These are phyloP conservation scores for Naematelia encephala DNA, from an alignment of 768 basidiomycete genomes.

Conservation along the genomic window DNA sequence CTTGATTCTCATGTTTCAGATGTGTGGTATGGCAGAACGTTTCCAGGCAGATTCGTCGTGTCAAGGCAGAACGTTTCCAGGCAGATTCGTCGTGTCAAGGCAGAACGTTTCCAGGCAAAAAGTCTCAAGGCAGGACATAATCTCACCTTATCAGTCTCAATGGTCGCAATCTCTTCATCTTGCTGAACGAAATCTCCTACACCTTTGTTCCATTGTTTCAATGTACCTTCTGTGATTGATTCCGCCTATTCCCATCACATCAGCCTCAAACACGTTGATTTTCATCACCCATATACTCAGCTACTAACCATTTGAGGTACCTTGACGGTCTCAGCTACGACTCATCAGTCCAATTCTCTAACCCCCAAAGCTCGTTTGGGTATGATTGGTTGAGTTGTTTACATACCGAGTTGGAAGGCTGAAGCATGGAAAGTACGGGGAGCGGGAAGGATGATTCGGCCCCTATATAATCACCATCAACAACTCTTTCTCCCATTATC, in stretches of 20 bases:
- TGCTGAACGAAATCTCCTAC: constrained; percentile 83
- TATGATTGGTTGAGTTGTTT: too few relatives aligned
- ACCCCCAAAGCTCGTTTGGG: too few relatives aligned
- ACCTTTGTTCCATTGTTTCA: constrained; percentile 91
- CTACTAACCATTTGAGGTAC: constrained; percentile 79
- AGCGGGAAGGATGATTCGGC: neutral
- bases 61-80: too few relatives aligned
- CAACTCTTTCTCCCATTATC: too few relatives aligned
- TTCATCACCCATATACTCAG: neutral
- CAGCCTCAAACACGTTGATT: neutral
- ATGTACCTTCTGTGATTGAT: constrained; percentile 94
- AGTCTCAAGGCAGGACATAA: too few relatives aligned
- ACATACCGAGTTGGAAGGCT: neutral
- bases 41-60: too few relatives aligned
- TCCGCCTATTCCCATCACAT: constrained; percentile 57
- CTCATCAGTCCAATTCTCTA: neutral
- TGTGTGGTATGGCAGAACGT: too few relatives aligned
- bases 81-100: too few relatives aligned
- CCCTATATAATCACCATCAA: neutral
- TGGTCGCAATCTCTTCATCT: constrained; percentile 95
- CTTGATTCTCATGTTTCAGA: neutral
- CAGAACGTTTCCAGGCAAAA: too few relatives aligned
- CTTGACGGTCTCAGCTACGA: constrained; percentile 73
- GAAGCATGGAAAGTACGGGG: neutral
- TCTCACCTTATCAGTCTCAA: constrained; percentile 95